A percentile compares a stretch with the other conserved stretches of the same genome.
These are phyloP conservation scores for Lagerstroemia speciosa DNA, from an alignment of 345 rosid species.

Conservation along the genomic window DNA sequence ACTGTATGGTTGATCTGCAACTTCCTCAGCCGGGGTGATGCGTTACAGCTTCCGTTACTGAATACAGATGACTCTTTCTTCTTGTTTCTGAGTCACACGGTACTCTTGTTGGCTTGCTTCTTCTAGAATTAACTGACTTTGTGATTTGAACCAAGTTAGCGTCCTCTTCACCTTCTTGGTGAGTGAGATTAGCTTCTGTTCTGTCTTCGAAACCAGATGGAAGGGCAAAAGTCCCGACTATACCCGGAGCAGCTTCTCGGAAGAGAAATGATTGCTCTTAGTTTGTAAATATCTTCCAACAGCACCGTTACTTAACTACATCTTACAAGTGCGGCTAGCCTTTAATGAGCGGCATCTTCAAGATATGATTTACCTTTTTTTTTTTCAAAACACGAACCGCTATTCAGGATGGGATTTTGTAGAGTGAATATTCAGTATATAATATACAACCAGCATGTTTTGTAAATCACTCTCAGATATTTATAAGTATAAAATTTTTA, in stretches of 20 bases:
- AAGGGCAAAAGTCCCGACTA: neutral
- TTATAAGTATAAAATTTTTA: no score
- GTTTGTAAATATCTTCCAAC: no score
- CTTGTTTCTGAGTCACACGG: slow-evolving; percentile 2
- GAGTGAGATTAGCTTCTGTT: slow-evolving; percentile 3
- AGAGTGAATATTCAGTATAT: no score
- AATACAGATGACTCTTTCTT: slow-evolving; percentile 4
- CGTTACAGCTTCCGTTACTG: neutral
- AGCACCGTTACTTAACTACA: no score
- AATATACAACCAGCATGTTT: no score
- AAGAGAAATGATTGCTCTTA: no score
- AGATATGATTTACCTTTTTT: no score
- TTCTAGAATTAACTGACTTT: neutral
- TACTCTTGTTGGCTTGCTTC: neutral
- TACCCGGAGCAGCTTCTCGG: slow-evolving; percentile 2
- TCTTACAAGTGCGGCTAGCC: no score
- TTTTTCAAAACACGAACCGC: no score
- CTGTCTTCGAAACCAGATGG: slow-evolving; percentile 1
- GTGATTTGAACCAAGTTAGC: neutral
- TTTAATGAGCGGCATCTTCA: no score
- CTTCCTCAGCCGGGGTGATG: neutral
- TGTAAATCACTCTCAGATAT: no score
- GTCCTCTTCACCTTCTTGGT: neutral
- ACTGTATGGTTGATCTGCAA: neutral
- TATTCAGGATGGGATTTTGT: no score